These are phyloP conservation scores for Acer negundo DNA, from an alignment of 345 rosid genomes.

Conservation along the genomic window DNA sequence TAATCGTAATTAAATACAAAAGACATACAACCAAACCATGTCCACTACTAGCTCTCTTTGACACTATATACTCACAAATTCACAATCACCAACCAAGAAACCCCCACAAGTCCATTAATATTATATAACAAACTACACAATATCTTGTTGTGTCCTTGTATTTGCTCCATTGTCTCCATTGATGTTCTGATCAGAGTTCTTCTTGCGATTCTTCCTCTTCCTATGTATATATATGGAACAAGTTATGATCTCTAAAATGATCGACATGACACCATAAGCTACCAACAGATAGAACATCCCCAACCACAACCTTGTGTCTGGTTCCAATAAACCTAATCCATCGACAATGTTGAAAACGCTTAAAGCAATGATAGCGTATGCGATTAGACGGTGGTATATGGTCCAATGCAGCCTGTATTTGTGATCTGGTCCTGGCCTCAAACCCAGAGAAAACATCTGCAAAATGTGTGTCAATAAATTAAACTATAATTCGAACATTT, in stretches of 20 bases:
- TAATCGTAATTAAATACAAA: no score
- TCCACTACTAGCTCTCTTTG: no score
- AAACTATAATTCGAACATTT: no score
- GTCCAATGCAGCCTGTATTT: constrained; percentile 79
- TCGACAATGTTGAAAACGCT: constrained; percentile 57
- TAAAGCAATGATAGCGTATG: constrained; percentile 52
- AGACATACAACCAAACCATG: no score
- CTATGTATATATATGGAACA: constrained; percentile 64
- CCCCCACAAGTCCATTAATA: no score
- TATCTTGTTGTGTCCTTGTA: background rate
- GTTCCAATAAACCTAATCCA: constrained; percentile 64
- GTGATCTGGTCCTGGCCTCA: constrained; percentile 85
- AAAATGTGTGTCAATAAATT: background rate
- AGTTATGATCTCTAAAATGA: constrained; percentile 57
- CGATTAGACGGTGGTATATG: constrained; percentile 70
- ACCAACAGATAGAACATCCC: constrained; percentile 49
- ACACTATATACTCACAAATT: no score
- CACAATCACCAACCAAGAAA: no score
- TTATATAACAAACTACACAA: background rate
- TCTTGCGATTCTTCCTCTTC: constrained; percentile 38
- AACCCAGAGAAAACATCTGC: constrained; percentile 64
- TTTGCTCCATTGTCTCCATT: constrained; percentile 38
- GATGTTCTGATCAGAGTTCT: constrained; percentile 25
- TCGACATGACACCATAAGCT: constrained; percentile 42
- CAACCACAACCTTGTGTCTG: constrained; percentile 52